phyloP scores from a whole-genome alignment of 148 eudicot genomes.

The Dysphania ambrosioides region DNA sequence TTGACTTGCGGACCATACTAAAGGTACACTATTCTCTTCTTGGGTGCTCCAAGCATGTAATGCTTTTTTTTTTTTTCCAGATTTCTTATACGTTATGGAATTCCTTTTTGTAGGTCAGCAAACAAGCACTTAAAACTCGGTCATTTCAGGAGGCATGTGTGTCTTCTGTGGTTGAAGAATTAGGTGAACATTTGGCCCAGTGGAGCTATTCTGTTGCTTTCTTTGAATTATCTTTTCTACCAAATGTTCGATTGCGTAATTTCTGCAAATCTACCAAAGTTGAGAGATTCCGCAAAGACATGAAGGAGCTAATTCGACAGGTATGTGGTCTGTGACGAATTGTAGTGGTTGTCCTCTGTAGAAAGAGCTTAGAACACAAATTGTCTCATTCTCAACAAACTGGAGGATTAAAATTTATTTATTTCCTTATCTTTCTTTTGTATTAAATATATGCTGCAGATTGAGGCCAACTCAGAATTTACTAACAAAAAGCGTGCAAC shows the following conservation, averaged over 20 bases:
- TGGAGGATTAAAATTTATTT: background rate
- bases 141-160: conserved; percentile 92
- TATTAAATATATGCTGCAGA: conserved; percentile 35
- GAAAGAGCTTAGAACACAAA: background rate
- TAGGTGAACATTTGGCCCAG: conserved; percentile 84
- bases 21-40: conserved; percentile 47
- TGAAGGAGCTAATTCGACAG: conserved; percentile 76
- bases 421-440: background rate
- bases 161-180: conserved; percentile 75
- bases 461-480: conserved; percentile 77
- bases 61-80: conserved; percentile 2
- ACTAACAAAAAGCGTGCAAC: conserved; percentile 62
- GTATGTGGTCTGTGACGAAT: conserved; percentile 30
- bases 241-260: conserved; percentile 65
- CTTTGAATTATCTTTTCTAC: conserved; percentile 82
- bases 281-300: conserved; percentile 82
- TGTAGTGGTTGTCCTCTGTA: background rate
- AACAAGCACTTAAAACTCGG: conserved; percentile 64
- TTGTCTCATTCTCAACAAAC: too few relatives aligned
- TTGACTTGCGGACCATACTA: conserved; percentile 59
- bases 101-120: conserved; percentile 59
- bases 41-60: conserved; percentile 1
- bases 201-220: conserved; percentile 95
- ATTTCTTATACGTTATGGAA: conserved; percentile 1
- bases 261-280: conserved; percentile 85